Percentiles rank a stretch among this genome's conserved stretches.
These are phyloP conservation scores for Echium plantagineum DNA, from an alignment of 257 asterid genomes.

Conservation along the genomic window DNA sequence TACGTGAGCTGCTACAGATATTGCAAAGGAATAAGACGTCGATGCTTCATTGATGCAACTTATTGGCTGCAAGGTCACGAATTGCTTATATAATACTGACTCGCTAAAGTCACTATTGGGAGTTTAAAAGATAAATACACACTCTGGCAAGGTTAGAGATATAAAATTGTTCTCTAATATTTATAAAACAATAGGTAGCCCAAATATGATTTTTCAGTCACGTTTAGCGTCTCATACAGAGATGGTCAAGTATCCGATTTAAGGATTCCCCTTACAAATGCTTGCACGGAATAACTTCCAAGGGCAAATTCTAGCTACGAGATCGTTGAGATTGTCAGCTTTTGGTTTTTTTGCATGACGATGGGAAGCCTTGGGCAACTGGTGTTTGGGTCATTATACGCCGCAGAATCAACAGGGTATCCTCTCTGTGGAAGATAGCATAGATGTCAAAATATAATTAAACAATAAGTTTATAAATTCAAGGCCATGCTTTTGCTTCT, in stretches of 20 bases:
- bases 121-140: too few relatives aligned
- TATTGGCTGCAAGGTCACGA: neutral
- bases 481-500: too few relatives aligned
- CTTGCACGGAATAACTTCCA: neutral
- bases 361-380: conserved; percentile 76
- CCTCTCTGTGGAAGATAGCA: conserved; percentile 58
- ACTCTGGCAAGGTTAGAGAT: neutral
- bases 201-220: neutral
- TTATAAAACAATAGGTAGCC: neutral
- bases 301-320: conserved; percentile 31
- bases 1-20: too few relatives aligned
- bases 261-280: too few relatives aligned
- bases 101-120: neutral
- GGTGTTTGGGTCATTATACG: conserved; percentile 78
- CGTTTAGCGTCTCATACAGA: neutral
- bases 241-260: neutral
- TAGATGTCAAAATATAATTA: neutral
- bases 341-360: conserved; percentile 26
- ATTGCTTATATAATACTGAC: neutral
- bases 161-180: neutral
- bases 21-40: neutral
- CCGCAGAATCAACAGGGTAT: conserved; percentile 70
- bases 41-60: neutral
- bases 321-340: conserved; percentile 23
- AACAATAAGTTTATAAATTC: too few relatives aligned